Base-by-base conservation (phyloP, 2,329 filamentous ascomycete genomes). In the Pseudogymnoascus sp. region DNA sequence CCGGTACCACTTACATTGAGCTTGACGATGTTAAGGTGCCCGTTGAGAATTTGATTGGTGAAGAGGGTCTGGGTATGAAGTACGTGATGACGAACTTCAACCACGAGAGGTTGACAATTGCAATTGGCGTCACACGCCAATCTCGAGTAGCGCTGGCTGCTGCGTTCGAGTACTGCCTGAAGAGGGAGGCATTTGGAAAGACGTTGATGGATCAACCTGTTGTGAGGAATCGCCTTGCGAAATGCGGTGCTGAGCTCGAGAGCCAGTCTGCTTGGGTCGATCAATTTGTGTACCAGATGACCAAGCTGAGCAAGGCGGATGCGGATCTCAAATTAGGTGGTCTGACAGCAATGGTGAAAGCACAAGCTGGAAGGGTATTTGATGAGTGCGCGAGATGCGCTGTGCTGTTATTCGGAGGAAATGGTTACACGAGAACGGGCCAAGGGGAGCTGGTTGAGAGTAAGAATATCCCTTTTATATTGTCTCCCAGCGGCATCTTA, bases 21-120 rank as follows among this genome's bases (percentile, higher is more conserved):
- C 79, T 92, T 1, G 88, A 91, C 69, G 87, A 91, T 61, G 89
- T 91, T 19, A 81, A 84, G 63, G 89, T 92, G 0, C 88, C 88
- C 0, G 81, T 85, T 0, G 82, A 83, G 70, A 91, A 91, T 71
- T 75, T 91, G 6, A 84, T 92, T 63, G 89, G 89, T 2, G 68
- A 79, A 19, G 89, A 91, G 72, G 88, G 88, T 10, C 77, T 82
- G 69, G 89, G 89, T 4, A 91, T 92, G 88, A 81, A 79, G 64
- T 89, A 89, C 70, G 83, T 89, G 70, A 90, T 89, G 87, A 87
- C 84, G 62, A 90, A 91, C 75, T 91, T 91, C 81, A 91, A 91
- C 76, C 88, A 91, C 73, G 89, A 92, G 73, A 83, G 89, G 0
- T 78, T 91, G 10, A 81, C 80, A 14, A 89, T 91, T 66, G 79